phyloP scores from a whole-genome alignment of 768 basidiomycete species.

The Lentinula detonsa region DNA sequence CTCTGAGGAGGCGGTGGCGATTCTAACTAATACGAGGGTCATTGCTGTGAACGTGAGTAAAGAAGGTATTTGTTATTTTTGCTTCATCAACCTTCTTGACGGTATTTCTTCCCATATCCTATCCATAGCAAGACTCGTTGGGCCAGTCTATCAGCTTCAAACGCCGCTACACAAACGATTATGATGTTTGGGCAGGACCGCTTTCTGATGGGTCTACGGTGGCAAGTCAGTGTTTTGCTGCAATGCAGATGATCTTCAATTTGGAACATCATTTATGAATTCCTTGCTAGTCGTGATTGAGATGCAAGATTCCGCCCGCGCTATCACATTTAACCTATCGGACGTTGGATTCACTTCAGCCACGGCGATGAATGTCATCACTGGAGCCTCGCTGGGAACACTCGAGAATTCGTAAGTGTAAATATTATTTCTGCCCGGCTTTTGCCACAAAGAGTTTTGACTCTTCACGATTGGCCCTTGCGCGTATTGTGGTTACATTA shows the following conservation, averaged over 20 bases:
- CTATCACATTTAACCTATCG: constrained; percentile 34
- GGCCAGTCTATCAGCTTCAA: constrained; percentile 39
- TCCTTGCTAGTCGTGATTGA: constrained; percentile 35
- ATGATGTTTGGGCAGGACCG: constrained; percentile 45
- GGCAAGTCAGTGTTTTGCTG: constrained; percentile 23
- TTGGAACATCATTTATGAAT: too few species aligned
- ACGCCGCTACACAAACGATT: constrained; percentile 42
- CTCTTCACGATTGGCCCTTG: background rate
- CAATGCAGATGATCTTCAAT: too few species aligned
- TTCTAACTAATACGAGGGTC: constrained; percentile 34
- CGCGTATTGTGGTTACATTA: background rate
- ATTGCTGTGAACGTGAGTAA: constrained; percentile 37
- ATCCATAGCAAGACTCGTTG: constrained; percentile 35
- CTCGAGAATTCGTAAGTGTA: constrained; percentile 27
- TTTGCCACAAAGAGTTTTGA: background rate
- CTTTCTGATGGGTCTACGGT: constrained; percentile 41
- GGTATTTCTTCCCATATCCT: background rate
- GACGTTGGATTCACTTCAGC: constrained; percentile 38
- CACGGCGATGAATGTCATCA: constrained; percentile 32
- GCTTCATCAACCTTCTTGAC: background rate
- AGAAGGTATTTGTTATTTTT: background rate
- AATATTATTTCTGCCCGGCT: background rate
- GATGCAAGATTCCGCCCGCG: constrained; percentile 31
- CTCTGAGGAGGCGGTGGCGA: constrained; percentile 25
- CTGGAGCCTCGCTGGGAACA: constrained; percentile 29